These are phyloP conservation scores for Filobasidium wieringae DNA, from an alignment of 768 basidiomycete species.

Conservation along the genomic window DNA sequence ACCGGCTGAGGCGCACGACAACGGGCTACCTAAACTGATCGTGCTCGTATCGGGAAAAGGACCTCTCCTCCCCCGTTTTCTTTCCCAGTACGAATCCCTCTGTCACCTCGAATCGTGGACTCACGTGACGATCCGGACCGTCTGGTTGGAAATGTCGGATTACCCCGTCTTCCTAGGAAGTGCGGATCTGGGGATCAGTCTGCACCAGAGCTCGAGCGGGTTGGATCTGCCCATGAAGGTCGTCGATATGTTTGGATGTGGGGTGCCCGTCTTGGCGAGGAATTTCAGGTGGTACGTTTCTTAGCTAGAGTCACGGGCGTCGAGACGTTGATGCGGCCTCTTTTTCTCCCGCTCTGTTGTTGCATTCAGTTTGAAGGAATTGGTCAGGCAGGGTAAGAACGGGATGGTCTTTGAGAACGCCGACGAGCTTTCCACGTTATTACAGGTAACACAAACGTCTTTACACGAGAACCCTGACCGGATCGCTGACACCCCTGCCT, in stretches of 20 bases:
- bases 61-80: slow-evolving; percentile 60
- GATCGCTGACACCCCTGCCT: not conserved
- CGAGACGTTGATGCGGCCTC: not conserved
- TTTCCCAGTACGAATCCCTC: slow-evolving; percentile 52
- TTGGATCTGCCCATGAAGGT: slow-evolving; percentile 97
- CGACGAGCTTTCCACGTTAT: slow-evolving; percentile 49
- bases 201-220: slow-evolving; percentile 81
- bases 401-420: slow-evolving; percentile 66
- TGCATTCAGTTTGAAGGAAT: slow-evolving; percentile 69
- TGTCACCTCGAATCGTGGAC: slow-evolving; percentile 51
- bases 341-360: slow-evolving; percentile 4
- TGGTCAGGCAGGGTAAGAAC: slow-evolving; percentile 73
- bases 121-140: slow-evolving; percentile 37
- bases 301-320: too few relatives aligned
- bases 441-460: not conserved
- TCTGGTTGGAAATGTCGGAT: slow-evolving; percentile 82
- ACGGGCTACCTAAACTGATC: slow-evolving; percentile 59
- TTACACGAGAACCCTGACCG: not conserved
- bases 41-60: slow-evolving; percentile 87
- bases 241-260: slow-evolving; percentile 98
- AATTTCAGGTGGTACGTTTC: slow-evolving; percentile 65
- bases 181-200: slow-evolving; percentile 78
- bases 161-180: slow-evolving; percentile 81
- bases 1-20: slow-evolving; percentile 14
- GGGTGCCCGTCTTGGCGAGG: slow-evolving; percentile 81